Percentiles rank a stretch among this genome's conserved stretches.
Conservation (phyloP, 306 rosid species). For the Luffa acutangula region DNA sequence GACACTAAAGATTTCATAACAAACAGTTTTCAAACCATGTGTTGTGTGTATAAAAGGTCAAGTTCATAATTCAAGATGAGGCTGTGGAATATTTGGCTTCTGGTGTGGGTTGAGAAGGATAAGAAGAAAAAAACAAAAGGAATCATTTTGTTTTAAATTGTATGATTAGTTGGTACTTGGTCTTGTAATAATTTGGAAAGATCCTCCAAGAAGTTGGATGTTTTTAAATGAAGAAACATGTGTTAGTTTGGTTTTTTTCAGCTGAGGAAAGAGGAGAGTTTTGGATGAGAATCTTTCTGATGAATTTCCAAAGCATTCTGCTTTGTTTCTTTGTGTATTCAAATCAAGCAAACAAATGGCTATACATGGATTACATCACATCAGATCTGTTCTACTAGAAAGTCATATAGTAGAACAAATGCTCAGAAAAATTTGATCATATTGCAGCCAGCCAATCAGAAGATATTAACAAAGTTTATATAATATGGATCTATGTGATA, state of each 20-base stretch:
- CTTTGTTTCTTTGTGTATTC: conserved; percentile 3
- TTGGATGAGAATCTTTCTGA: background rate
- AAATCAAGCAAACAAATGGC: background rate
- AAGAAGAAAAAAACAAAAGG: background rate
- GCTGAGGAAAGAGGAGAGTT: background rate
- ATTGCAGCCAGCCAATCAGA: conserved; percentile 6
- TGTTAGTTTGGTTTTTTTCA: conserved; percentile 3
- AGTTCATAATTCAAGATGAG: background rate
- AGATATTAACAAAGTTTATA: background rate
- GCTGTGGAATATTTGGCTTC: background rate
- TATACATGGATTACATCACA: background rate
- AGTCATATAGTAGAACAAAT: background rate
- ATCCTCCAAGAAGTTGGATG: background rate
- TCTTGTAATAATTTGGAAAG: background rate
- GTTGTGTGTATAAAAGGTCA: background rate
- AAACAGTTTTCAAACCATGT: background rate
- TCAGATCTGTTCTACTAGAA: background rate
- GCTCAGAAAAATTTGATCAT: background rate
- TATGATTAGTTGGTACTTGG: background rate
- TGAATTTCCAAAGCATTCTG: background rate
- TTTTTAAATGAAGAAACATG: conserved; percentile 3
- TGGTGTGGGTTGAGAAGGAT: background rate
- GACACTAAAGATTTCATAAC: background rate
- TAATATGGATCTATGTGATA: background rate
- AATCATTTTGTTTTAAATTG: background rate